phyloP scores from a whole-genome alignment of 2,329 filamentous ascomycete genomes.

The Stylonectria norvegica region DNA sequence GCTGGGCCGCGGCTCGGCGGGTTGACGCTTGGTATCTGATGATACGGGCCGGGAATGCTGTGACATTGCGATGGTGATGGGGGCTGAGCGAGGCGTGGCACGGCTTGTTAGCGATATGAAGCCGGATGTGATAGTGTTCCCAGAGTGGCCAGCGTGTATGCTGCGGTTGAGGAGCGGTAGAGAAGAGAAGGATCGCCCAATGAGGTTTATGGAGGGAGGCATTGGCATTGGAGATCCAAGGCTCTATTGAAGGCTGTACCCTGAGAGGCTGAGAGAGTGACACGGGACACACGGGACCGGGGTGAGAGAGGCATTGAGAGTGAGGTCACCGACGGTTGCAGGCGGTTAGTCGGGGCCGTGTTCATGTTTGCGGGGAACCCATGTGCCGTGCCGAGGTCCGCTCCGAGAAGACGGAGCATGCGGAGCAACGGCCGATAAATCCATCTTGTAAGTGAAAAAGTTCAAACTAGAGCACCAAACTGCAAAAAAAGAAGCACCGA shows the following conservation, averaged over 20 bases:
- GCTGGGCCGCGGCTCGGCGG: conserved; percentile 57
- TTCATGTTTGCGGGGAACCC: conserved; percentile 1
- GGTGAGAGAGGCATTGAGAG: conserved; percentile 5
- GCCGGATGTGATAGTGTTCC: too few species aligned
- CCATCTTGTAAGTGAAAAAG: too few species aligned
- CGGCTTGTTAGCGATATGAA: too few species aligned
- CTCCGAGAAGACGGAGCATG: conserved; percentile 11
- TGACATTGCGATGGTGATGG: conserved; percentile 10
- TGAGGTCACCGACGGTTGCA: conserved; percentile 1
- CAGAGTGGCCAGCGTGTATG: conserved; percentile 12
- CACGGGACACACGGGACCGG: conserved; percentile 13
- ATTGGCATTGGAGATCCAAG: conserved; percentile 7
- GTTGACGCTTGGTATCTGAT: conserved; percentile 22
- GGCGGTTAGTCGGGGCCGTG: not conserved
- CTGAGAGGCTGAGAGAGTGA: not conserved
- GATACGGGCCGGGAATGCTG: conserved; percentile 9
- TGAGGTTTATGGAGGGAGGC: conserved; percentile 11
- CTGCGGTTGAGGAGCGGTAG: not conserved
- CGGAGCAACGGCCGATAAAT: too few species aligned
- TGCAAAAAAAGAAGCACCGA: conserved; percentile 18
- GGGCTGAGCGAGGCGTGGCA: too few species aligned
- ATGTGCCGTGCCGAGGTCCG: conserved; percentile 22
- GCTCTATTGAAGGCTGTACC: not conserved
- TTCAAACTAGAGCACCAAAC: not conserved
- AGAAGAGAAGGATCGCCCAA: conserved; percentile 10